Conservation (phyloP, 2,329 filamentous ascomycete species). For the Colletotrichum melonis region DNA sequence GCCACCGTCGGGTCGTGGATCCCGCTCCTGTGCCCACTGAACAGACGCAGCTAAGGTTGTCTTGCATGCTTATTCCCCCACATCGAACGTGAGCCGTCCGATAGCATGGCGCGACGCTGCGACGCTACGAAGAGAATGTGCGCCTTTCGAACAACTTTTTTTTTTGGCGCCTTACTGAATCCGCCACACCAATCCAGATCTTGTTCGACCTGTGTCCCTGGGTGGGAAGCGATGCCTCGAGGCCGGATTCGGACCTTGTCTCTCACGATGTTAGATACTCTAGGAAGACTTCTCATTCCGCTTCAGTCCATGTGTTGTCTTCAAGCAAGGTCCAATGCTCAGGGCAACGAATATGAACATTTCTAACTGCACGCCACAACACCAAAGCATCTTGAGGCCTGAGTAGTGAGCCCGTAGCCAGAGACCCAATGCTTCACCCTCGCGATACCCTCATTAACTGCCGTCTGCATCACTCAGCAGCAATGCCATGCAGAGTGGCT, state of each 20-base stretch:
- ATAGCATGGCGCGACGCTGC: background rate
- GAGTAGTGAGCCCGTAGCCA: too few species aligned
- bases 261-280: background rate
- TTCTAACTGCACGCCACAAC: too few species aligned
- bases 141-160: background rate
- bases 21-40: conserved; percentile 24
- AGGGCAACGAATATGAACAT: background rate
- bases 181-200: background rate
- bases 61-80: conserved; percentile 31
- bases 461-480: background rate
- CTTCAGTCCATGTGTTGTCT: background rate
- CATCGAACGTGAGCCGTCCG: conserved; percentile 11
- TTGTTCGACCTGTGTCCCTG: background rate
- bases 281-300: background rate
- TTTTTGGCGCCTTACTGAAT: background rate
- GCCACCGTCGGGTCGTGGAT: conserved; percentile 2
- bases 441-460: conserved; percentile 13
- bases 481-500: background rate
- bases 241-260: background rate
- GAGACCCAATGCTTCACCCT: background rate
- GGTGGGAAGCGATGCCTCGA: background rate
- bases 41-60: conserved; percentile 27
- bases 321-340: background rate
- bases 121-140: background rate
- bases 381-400: background rate